Evolutionary conservation across 208 protist species (phyloP).

Genomic region (Leishmania tropica): DNA sequence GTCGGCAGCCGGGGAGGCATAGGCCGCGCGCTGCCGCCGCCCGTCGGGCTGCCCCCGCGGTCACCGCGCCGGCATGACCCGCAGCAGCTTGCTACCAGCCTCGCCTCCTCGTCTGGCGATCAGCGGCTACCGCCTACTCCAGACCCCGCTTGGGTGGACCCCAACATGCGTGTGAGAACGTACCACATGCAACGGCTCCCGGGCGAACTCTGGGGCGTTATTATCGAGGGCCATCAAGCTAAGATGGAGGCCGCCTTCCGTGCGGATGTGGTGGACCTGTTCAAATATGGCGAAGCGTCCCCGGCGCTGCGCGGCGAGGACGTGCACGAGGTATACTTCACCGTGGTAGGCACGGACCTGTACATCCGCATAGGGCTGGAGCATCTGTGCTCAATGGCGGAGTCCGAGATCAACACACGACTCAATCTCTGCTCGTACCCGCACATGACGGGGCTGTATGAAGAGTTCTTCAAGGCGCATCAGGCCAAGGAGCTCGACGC

Average conservation of each 20-base stretch:
- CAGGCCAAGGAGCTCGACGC: slow-evolving; percentile 30
- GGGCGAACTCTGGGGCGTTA: slow-evolving; percentile 38
- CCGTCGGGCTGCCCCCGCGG: slow-evolving; percentile 21
- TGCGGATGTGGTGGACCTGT: slow-evolving; percentile 42
- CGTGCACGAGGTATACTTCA: slow-evolving; percentile 32
- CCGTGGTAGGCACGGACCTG: slow-evolving; percentile 29
- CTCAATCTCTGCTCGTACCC: slow-evolving; percentile 40
- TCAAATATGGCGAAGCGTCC: slow-evolving; percentile 39
- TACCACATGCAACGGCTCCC: slow-evolving; percentile 39
- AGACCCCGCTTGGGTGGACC: slow-evolving; percentile 6
- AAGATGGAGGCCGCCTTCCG: slow-evolving; percentile 28
- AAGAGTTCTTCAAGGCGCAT: slow-evolving; percentile 36
- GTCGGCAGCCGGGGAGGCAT: not conserved
- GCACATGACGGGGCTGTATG: slow-evolving; percentile 38
- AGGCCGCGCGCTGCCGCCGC: slow-evolving; percentile 6
- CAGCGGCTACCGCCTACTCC: slow-evolving; percentile 5
- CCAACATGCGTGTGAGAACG: slow-evolving; percentile 22
- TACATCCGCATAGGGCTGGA: slow-evolving; percentile 40
- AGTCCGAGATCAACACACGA: slow-evolving; percentile 44
- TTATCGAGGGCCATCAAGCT: slow-evolving; percentile 14
- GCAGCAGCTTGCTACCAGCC: not conserved
- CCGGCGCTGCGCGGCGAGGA: slow-evolving; percentile 19
- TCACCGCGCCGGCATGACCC: slow-evolving; percentile 17
- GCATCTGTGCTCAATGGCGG: slow-evolving; percentile 32
- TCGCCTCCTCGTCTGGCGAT: not conserved